A percentile compares a stretch with the other conserved stretches of the same genome.
phyloP scores from a whole-genome alignment of 192 early-diverging fungal species.

The Gorgonomyces haynaldii region DNA sequence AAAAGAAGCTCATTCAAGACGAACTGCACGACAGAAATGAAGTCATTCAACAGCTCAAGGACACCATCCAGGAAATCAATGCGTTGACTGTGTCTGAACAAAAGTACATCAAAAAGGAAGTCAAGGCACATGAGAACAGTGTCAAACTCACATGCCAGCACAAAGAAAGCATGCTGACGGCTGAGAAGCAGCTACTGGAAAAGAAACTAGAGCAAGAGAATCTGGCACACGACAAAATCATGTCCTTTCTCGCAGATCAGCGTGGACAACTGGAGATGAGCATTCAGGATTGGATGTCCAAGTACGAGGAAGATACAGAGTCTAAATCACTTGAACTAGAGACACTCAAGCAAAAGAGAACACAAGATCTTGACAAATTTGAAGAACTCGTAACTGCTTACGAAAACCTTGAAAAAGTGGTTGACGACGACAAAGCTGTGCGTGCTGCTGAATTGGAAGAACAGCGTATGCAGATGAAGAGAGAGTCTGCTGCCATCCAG shows the following conservation, averaged over 20 bases:
- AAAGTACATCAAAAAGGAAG: conserved; percentile 55
- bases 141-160: conserved; percentile 29
- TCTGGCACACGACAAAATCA: conserved; percentile 39
- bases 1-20: conserved; percentile 40
- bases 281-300: conserved; percentile 52
- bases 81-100: conserved; percentile 44
- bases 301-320: conserved; percentile 55
- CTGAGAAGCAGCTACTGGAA: conserved; percentile 23
- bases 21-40: conserved; percentile 44
- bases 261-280: conserved; percentile 32
- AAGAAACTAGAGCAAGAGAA: conserved; percentile 34
- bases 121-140: conserved; percentile 47
- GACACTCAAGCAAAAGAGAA: conserved; percentile 34
- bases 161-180: conserved; percentile 20
- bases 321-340: conserved; percentile 39
- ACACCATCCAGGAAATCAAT: conserved; percentile 56
- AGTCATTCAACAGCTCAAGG: conserved; percentile 54
- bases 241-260: conserved; percentile 38
- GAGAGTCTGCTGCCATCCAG: conserved; percentile 15
- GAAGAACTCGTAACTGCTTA: conserved; percentile 42
- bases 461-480: conserved; percentile 13
- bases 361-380: conserved; percentile 40
- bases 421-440: conserved; percentile 33
- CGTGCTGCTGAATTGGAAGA: conserved; percentile 35
- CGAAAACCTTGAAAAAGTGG: conserved; percentile 41